Percentiles rank a stretch among this genome's conserved stretches.
phyloP scores from a whole-genome alignment of 2,329 filamentous ascomycete genomes.

The Verticillium zaregamsianum region DNA sequence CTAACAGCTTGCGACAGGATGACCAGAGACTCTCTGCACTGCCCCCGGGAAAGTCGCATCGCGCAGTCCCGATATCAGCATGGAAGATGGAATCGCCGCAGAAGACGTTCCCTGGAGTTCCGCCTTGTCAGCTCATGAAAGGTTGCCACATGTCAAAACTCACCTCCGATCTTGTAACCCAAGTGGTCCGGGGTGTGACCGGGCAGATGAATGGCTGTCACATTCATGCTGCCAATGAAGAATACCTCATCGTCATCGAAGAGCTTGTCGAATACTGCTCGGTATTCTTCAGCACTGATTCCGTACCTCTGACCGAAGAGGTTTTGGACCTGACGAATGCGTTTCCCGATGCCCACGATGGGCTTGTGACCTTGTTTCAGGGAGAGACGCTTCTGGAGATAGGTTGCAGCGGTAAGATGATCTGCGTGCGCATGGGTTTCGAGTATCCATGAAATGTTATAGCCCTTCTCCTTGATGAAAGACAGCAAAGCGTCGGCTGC shows the following conservation, averaged over 20 bases:
- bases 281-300: slow-evolving; percentile 36
- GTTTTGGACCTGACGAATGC: slow-evolving; percentile 47
- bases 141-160: slow-evolving; percentile 3
- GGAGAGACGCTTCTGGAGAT: slow-evolving; percentile 44
- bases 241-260: slow-evolving; percentile 52
- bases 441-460: slow-evolving; percentile 47
- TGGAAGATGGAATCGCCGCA: slow-evolving; percentile 51
- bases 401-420: slow-evolving; percentile 55
- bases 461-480: slow-evolving; percentile 36
- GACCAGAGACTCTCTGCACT: slow-evolving; percentile 36
- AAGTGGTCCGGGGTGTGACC: slow-evolving; percentile 59
- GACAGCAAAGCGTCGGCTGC: slow-evolving; percentile 49
- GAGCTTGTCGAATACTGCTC: slow-evolving; percentile 45
- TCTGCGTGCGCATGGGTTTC: slow-evolving; percentile 62
- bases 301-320: slow-evolving; percentile 46
- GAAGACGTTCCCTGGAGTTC: slow-evolving; percentile 38
- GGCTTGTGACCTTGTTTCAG: slow-evolving; percentile 30
- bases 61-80: slow-evolving; percentile 45
- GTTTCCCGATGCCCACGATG: slow-evolving; percentile 49
- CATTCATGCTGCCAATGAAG: slow-evolving; percentile 40
- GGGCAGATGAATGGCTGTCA: slow-evolving; percentile 48
- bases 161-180: slow-evolving; percentile 51
- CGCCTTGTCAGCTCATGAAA: not conserved
- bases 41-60: slow-evolving; percentile 53
- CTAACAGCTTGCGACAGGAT: slow-evolving; percentile 38